Base-by-base conservation (phyloP, 306 rosid genomes). In the Cucurbita moschata region DNA sequence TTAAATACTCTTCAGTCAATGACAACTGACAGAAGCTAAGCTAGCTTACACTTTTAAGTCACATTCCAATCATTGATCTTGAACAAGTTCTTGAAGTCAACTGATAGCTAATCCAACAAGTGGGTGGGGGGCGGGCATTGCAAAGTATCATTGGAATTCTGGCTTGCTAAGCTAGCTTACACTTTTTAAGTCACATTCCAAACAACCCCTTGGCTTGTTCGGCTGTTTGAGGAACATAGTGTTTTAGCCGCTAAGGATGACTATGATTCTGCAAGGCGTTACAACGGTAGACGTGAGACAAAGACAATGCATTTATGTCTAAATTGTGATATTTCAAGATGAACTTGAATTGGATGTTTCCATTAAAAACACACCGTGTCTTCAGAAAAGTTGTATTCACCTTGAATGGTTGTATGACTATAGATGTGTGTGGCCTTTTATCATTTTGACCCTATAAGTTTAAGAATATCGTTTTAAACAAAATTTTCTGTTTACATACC, bases 11-110 rank as follows among this genome's bases (percentile, higher is more conserved):
- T 42, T 42, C 52, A 42, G 71, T 42, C 52, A 64, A 40, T 64
- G 71, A 42, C 71, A 64, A 44, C 54, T 67, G 72, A 67, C 37
- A 67, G 53, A 44, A 67, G 72, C 16, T 65, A 61, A 44, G 55
- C 68, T 62, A 62, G 47, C 40, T 67, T 44, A 46, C 72, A 44
- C 55, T 67, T 67, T 67, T 67, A 67, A 67, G 54, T 23, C 35
- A 3, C 56, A 46, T 67, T 23, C 39, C 42, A 67, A 67, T 67
- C 72, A 67, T 67, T 46, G 72, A 40, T 44, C 54, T 67, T 67
- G 54, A 46, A 67, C 55, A 67, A 44, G 16, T 46, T 46, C 54
- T 44, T 21, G 42, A n/a, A 42, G 56, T 46, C 19, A 44, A 55
- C 18, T 64, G 71, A 42, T 51, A 43, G 71, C 51, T 64, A 64